These are phyloP conservation scores for Paramyrothecium roridum DNA, from an alignment of 2,329 filamentous ascomycete genomes.

Conservation along the genomic window DNA sequence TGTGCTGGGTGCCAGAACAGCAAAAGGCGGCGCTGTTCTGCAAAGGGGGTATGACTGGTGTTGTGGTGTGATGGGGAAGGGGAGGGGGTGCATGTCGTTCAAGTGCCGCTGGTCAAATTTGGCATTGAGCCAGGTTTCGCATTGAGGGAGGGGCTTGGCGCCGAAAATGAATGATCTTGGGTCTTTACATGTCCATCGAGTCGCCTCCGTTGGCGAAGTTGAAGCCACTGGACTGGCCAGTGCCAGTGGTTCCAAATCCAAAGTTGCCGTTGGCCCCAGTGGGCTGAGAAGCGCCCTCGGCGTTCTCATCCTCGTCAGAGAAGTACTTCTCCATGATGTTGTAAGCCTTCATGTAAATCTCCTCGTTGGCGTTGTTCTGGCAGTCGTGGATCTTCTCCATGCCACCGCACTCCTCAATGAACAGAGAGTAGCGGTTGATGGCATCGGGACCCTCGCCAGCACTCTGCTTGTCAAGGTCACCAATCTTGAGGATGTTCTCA, in stretches of 20 bases:
- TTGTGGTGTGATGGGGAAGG: background rate
- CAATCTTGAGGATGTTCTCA: slow-evolving; percentile 99
- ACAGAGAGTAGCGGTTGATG: slow-evolving; percentile 95
- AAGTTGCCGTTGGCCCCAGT: slow-evolving; percentile 71
- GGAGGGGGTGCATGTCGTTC: background rate
- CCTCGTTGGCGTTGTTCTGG: slow-evolving; percentile 99
- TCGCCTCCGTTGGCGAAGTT: slow-evolving; percentile 79
- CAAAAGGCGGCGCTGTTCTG: background rate
- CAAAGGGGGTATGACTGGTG: background rate
- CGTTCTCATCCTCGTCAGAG: slow-evolving; percentile 94
- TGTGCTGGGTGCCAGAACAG: background rate
- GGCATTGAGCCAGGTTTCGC: background rate
- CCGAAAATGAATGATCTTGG: background rate
- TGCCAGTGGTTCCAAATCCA: slow-evolving; percentile 63
- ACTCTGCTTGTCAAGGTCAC: slow-evolving; percentile 95
- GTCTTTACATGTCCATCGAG: slow-evolving; percentile 62
- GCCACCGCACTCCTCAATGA: slow-evolving; percentile 96
- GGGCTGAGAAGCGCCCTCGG: slow-evolving; percentile 70
- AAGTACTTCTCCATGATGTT: slow-evolving; percentile 99
- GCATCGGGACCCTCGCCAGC: slow-evolving; percentile 69
- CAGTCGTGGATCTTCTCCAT: slow-evolving; percentile 99
- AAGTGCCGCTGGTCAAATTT: background rate
- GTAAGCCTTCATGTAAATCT: slow-evolving; percentile 99
- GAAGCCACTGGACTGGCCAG: slow-evolving; percentile 74
- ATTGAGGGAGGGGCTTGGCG: background rate